These are phyloP conservation scores for Austroboletus sp. DNA, from an alignment of 1,284 basidiomycete genomes.

Conservation along the genomic window DNA sequence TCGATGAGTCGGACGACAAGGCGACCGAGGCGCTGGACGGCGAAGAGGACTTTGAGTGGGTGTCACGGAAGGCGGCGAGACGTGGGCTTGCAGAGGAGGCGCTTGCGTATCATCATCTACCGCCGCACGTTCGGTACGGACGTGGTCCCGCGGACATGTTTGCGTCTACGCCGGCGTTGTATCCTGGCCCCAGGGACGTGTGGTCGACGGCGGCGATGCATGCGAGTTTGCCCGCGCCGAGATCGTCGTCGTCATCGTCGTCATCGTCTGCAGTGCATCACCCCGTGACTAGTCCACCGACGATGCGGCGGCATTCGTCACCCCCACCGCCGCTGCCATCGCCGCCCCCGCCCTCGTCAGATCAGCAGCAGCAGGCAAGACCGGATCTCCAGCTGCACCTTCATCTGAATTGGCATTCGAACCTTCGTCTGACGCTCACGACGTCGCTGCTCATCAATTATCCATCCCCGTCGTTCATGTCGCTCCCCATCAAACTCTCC, in stretches of 20 bases:
- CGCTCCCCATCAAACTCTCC: slow-evolving; percentile 85
- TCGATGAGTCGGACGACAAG: slow-evolving; percentile 57
- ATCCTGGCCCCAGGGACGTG: slow-evolving; percentile 35
- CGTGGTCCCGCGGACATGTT: slow-evolving; percentile 54
- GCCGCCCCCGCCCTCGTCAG: neutral
- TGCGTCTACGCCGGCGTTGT: slow-evolving; percentile 47
- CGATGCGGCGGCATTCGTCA: no score
- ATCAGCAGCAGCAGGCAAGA: slow-evolving; percentile 27
- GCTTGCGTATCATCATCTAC: slow-evolving; percentile 58
- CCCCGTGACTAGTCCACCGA: no score
- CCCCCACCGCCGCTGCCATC: neutral
- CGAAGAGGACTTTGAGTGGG: slow-evolving; percentile 73
- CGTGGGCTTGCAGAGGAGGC: slow-evolving; percentile 47
- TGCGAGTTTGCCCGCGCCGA: slow-evolving; percentile 17
- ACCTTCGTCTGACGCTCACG: slow-evolving; percentile 76
- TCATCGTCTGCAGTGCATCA: slow-evolving; percentile 32
- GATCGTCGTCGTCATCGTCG: neutral
- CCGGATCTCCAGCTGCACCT: slow-evolving; percentile 74
- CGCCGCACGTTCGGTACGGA: slow-evolving; percentile 65
- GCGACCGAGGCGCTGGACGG: slow-evolving; percentile 49
- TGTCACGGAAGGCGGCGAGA: slow-evolving; percentile 55
- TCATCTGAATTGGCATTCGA: slow-evolving; percentile 68
- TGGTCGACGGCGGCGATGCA: slow-evolving; percentile 38
- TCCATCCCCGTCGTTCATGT: slow-evolving; percentile 91
- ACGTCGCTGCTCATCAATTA: slow-evolving; percentile 95